These are phyloP conservation scores for Chamaecyparis obtusa DNA, from an alignment of 75 land plant genomes.

Conservation along the genomic window DNA sequence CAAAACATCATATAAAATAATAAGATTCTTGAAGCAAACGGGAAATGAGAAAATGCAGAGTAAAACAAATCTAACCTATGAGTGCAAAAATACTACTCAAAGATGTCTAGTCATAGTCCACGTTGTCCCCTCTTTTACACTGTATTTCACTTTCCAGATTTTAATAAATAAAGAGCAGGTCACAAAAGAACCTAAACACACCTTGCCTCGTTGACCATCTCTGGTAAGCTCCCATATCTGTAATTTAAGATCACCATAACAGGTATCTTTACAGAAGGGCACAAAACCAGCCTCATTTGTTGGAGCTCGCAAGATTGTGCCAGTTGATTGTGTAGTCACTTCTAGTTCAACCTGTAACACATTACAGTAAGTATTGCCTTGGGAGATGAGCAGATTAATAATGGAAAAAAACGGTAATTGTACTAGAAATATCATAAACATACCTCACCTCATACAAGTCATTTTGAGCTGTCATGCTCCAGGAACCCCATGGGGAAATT, in stretches of 20 bases:
- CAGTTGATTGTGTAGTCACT: constrained; percentile 67
- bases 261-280: constrained; percentile 88
- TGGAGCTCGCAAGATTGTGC: constrained; percentile 82
- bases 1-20: background rate
- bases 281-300: constrained; percentile 83
- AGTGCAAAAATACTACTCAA: background rate
- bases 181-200: constrained; percentile 13
- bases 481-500: constrained; percentile 77
- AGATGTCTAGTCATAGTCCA: background rate
- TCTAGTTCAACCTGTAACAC: constrained; percentile 67
- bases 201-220: constrained; percentile 72
- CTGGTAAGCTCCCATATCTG: constrained; percentile 67
- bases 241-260: constrained; percentile 63
- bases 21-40: background rate
- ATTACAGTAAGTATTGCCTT: constrained; percentile 9
- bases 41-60: background rate
- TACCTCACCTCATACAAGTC: constrained; percentile 54
- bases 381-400: background rate
- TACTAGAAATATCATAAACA: background rate
- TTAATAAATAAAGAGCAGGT: background rate
- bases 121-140: background rate
- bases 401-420: background rate
- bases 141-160: background rate
- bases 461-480: constrained; percentile 69
- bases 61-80: background rate